A percentile compares a stretch with the other conserved stretches of the same genome.
phyloP scores from a whole-genome alignment of 441 rosid species.

The Gossypium schwendimanii region DNA sequence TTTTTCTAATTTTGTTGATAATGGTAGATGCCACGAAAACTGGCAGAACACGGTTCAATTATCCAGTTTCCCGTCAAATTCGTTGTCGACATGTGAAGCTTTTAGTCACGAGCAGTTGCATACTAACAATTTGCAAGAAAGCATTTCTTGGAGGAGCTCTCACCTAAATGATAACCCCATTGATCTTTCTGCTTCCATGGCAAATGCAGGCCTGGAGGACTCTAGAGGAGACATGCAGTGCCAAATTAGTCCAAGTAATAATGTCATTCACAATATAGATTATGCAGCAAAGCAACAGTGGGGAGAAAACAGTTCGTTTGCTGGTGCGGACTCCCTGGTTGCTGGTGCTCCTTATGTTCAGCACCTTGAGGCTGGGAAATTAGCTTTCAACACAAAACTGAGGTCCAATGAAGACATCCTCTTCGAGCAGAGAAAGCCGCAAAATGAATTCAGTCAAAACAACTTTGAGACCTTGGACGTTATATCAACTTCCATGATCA shows the following conservation, averaged over 20 bases:
- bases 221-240: conserved; percentile 32
- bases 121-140: conserved; percentile 26
- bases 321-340: conserved; percentile 22
- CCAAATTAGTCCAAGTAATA: conserved; percentile 31
- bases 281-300: conserved; percentile 30
- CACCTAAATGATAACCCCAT: conserved; percentile 24
- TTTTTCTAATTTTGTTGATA: conserved; percentile 36
- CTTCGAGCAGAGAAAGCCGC: conserved; percentile 41
- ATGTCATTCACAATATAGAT: conserved; percentile 27
- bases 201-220: conserved; percentile 26
- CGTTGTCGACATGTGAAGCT: conserved; percentile 29
- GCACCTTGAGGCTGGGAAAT: conserved; percentile 33
- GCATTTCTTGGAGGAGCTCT: conserved; percentile 23
- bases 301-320: conserved; percentile 35
- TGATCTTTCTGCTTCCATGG: conserved; percentile 32
- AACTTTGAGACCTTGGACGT: conserved; percentile 54
- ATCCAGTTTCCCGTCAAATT: conserved; percentile 35
- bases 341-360: conserved; percentile 31
- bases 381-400: conserved; percentile 31
- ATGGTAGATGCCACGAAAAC: conserved; percentile 32
- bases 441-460: conserved; percentile 38
- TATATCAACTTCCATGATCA: conserved; percentile 55
- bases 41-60: conserved; percentile 40
- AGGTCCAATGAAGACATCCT: conserved; percentile 33
- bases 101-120: conserved; percentile 27